Evolutionary conservation across 179 eudicot species (phyloP).

Genomic region (Beta macrorhiza): DNA sequence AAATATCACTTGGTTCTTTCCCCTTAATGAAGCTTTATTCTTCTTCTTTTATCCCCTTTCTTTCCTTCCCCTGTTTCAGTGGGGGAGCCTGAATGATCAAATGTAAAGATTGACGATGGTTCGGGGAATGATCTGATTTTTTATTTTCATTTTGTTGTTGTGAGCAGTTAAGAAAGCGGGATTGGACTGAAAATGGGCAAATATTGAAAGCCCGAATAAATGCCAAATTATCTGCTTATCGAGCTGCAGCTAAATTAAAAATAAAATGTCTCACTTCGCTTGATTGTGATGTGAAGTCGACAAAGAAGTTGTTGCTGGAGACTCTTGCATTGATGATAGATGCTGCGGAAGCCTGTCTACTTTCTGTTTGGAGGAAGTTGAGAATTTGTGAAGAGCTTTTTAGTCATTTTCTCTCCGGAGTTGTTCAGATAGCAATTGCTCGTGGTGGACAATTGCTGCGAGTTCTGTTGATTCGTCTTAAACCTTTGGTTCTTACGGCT

Average conservation of each 20-base stretch:
- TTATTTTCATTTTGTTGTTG: constrained; percentile 21
- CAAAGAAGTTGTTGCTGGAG: constrained; percentile 68
- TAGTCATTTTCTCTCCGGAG: constrained; percentile 75
- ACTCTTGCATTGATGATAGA: constrained; percentile 73
- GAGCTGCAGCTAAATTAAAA: constrained; percentile 64
- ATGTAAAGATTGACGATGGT: neutral
- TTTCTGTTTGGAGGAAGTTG: constrained; percentile 83
- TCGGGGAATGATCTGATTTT: neutral
- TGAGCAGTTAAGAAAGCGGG: constrained; percentile 89
- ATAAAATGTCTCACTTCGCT: constrained; percentile 59
- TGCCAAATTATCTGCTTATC: constrained; percentile 68
- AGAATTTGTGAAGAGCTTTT: constrained; percentile 90
- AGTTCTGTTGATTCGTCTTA: constrained; percentile 82
- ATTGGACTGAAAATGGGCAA: constrained; percentile 89
- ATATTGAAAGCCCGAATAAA: constrained; percentile 68
- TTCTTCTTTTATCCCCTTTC: too few species aligned
- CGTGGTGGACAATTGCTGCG: constrained; percentile 89
- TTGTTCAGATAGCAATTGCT: constrained; percentile 65
- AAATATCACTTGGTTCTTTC: too few species aligned
- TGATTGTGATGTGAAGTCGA: constrained; percentile 68
- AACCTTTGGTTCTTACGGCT: constrained; percentile 76
- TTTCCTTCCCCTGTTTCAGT: too few species aligned
- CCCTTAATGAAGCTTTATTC: neutral
- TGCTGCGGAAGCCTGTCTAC: constrained; percentile 83
- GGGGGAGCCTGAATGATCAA: too few species aligned